Base-by-base conservation (phyloP, 163 green algal genomes). In the Scenedesmus sp. region DNA sequence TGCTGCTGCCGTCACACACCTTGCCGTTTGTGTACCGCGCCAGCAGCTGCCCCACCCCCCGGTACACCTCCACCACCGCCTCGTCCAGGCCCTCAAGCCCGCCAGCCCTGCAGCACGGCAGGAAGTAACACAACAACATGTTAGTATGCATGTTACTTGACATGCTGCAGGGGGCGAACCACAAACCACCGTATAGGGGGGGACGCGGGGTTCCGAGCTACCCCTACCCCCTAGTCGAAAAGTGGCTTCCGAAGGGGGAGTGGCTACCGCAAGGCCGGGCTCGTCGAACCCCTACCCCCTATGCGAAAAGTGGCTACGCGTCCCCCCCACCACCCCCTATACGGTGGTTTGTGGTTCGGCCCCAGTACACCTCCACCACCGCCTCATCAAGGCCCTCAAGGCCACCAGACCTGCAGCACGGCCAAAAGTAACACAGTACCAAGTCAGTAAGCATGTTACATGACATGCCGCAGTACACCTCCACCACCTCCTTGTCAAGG, bases 21-120 rank as follows among this genome's bases (percentile, higher is more conserved):
- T 99, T 99, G 66, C 98, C 98, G 0, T 95, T 88, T 52, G 84
- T 89, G 66, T 76, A 99, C 1, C 97, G 91, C 7, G 88, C 95
- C 87, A 99, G 90, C 86, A 99, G 94, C 86, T 96, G 95, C 26
- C 97, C 97, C 76, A 99, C 97, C 0, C 95, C 97, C 3, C 94
- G 91, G 94, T 99, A 99, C 74, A 99, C 97, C 81, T 97, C 95
- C n/a, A 98, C 92, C 85, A 99, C 96, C 81, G 97, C 96, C 9
- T 96, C 93, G 92, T 99, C 97, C 82, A 99, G 89, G n/a, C 94
- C 96, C 84, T 90, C 86, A 1, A 87, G 91, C 15, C 88, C 57
- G 56, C 79, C 62, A 52, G 46, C 83, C 10, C 83, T 76, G 83
- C 83, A 54, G 77, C 2, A 64, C 13, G 46, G 20, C 57, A 54